phyloP scores from a whole-genome alignment of 352 stramenopile genomes.

The Blastocystis sp. region DNA sequence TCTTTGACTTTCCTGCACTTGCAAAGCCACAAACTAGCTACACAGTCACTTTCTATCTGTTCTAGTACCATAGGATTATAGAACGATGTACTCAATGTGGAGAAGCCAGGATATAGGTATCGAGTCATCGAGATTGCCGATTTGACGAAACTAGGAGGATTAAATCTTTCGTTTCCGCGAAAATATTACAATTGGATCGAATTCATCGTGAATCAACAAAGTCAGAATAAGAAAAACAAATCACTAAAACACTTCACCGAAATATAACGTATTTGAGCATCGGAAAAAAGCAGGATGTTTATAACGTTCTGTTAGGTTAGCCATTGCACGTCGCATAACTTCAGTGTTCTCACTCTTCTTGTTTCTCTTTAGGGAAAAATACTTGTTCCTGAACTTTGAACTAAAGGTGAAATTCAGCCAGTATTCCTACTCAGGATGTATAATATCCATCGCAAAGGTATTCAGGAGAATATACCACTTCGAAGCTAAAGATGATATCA shows the following conservation, averaged over 20 bases:
- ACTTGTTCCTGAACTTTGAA: too few species aligned
- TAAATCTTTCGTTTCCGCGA: background rate
- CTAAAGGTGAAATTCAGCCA: too few species aligned
- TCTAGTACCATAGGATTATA: background rate
- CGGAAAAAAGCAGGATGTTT: too few species aligned
- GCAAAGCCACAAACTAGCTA: background rate
- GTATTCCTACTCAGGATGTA: background rate
- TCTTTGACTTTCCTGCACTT: conserved; percentile 30
- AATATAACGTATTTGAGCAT: too few species aligned
- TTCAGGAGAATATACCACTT: background rate
- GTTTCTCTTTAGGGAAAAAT: too few species aligned
- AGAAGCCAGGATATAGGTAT: background rate
- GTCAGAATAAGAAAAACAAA: too few species aligned
- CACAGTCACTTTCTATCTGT: background rate
- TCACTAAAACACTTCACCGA: too few species aligned
- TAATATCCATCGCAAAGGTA: background rate
- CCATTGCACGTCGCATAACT: too few species aligned
- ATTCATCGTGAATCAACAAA: conserved; percentile 5
- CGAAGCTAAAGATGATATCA: background rate
- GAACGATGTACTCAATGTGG: background rate
- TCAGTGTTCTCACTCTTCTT: too few species aligned
- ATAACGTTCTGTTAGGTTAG: too few species aligned
- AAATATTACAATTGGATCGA: background rate
- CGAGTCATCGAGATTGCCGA: background rate
- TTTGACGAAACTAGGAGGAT: conserved; percentile 15